phyloP scores from a whole-genome alignment of 2,329 filamentous ascomycete genomes.

The Colletotrichum siamense region DNA sequence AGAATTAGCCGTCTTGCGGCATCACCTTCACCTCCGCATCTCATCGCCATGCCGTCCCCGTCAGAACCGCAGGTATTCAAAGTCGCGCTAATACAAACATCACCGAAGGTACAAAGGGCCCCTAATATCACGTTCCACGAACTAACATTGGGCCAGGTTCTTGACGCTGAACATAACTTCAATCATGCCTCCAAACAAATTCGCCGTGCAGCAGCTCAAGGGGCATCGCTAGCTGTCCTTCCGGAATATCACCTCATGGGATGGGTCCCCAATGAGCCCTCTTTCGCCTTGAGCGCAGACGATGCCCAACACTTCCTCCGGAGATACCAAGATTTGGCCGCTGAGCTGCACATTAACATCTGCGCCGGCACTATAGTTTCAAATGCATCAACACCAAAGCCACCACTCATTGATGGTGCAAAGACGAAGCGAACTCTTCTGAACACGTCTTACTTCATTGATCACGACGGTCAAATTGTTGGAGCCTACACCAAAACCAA shows the following conservation, averaged over 20 bases:
- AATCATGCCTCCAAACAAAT: not conserved
- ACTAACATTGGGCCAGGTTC: not conserved
- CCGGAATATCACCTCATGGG: conserved; percentile 17
- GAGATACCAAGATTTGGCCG: conserved; percentile 56
- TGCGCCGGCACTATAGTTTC: conserved; percentile 70
- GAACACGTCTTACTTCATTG: conserved; percentile 59
- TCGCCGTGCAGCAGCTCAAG: not conserved
- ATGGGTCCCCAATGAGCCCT: conserved; percentile 10
- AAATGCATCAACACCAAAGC: conserved; percentile 28
- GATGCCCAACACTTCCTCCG: conserved; percentile 40
- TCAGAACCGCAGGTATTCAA: not conserved
- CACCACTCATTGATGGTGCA: not conserved
- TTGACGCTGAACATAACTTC: conserved; percentile 10
- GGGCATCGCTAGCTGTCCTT: conserved; percentile 8
- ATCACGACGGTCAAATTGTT: conserved; percentile 48
- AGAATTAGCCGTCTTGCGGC: not conserved
- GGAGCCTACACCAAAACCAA: conserved; percentile 63
- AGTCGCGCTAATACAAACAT: conserved; percentile 8
- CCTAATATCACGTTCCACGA: rapidly evolving
- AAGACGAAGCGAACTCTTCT: not conserved
- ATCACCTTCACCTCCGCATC: not conserved
- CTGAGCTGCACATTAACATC: conserved; percentile 56
- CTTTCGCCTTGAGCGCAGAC: conserved; percentile 3
- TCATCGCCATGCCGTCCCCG: not conserved
- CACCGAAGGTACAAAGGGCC: not conserved